Base-by-base conservation (phyloP, 2,329 filamentous ascomycete species). In the Geosmithia flava region DNA sequence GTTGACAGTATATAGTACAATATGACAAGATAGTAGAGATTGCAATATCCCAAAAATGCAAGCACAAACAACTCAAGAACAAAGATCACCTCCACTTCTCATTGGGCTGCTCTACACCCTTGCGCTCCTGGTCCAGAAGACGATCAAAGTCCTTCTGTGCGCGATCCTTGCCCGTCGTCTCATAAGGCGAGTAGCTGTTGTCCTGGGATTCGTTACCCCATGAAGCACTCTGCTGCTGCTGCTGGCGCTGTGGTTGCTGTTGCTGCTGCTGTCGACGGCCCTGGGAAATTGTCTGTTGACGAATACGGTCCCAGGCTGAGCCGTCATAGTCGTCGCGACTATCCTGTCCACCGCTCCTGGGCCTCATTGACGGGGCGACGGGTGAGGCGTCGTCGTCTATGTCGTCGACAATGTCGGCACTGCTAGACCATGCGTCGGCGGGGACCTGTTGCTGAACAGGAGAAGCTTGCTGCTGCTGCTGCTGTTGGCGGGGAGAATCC, bases 121-220 rank as follows among this genome's bases (percentile, higher is more conserved):
- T 56, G 20, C 68, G 60, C 50, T 76, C 73, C 15, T 62, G 59
- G 42, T 76, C 72, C 2, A 76, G 49, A 49, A 75, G 60, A 19
- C 61, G 61, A 50, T 76, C 73, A 53, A 76, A 76, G 29, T 76
- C 71, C 50, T 61, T 66, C 50, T 76, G 73, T 6, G 73, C 71
- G 52, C 71, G 64, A 8, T 64, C 63, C 55, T 67, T 73, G 42
- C 63, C 64, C 16, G 60, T 55, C 3, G 55, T 53, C 49, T 70
- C 68, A 2, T 57, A 51, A 3, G 53, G 52, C 3, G 62, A 60
- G 49, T 63, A 72, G 58, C 17, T 56, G 53, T 17, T 48, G 47
- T 20, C 47, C 45, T 53, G 51, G 8, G 50, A 27, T 45, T 44
- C 50, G 48, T 39, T 47, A 40, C 43, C 42, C 42, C 42, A 44